Conservation (phyloP, 176 grass and related monocot species). For the Raddia distichophylla region DNA sequence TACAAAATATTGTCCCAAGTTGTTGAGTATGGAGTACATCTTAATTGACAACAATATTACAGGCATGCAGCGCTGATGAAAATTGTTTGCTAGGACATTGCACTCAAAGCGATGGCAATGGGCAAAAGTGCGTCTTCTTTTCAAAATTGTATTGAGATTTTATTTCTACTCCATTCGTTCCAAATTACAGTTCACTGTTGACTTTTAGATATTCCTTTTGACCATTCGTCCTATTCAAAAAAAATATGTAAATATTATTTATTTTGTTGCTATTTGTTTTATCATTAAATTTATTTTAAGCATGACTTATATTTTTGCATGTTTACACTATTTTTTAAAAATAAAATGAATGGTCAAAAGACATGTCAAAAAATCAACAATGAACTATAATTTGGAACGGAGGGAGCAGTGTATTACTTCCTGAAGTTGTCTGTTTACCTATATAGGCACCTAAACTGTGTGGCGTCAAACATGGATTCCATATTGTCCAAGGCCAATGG, state of each 20-base stretch:
- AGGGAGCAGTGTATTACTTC: conserved; percentile 15
- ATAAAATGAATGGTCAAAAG: too few species aligned
- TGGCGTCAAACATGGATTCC: conserved; percentile 17
- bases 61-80: conserved; percentile 76
- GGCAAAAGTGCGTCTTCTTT: conserved; percentile 64
- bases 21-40: conserved; percentile 29
- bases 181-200: too few species aligned
- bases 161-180: too few species aligned
- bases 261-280: too few species aligned
- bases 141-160: background rate
- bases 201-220: too few species aligned
- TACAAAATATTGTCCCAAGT: conserved; percentile 4
- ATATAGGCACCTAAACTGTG: conserved; percentile 66
- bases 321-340: too few species aligned
- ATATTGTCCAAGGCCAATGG: conserved; percentile 66
- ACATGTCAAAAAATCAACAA: too few species aligned
- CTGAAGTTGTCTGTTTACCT: conserved; percentile 42
- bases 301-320: too few species aligned
- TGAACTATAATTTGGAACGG: too few species aligned
- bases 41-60: conserved; percentile 40
- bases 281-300: too few species aligned
- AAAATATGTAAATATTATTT: too few species aligned
- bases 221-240: too few species aligned
- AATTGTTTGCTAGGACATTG: conserved; percentile 87
- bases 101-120: conserved; percentile 74